phyloP scores from a whole-genome alignment of 139 green algal genomes.

The Spirogloea muscicola region DNA sequence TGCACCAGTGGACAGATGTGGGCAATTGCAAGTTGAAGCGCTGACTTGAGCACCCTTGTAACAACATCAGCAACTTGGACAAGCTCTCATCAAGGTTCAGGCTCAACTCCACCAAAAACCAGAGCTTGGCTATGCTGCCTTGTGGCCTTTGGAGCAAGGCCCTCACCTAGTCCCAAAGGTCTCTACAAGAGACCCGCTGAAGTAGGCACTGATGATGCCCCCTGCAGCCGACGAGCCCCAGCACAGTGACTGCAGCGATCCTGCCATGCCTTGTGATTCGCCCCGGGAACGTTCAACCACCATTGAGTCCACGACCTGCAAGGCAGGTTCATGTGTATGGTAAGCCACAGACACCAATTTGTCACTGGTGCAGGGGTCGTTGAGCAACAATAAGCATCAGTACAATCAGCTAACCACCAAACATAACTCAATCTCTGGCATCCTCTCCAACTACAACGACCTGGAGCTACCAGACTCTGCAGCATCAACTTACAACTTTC shows the following conservation, averaged over 20 bases:
- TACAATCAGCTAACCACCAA: background rate
- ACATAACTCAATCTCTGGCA: background rate
- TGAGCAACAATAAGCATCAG: background rate
- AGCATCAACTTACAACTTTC: no score
- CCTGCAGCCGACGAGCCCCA: constrained; percentile 79
- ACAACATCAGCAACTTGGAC: no score
- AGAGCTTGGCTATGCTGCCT: no score
- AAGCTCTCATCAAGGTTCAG: no score
- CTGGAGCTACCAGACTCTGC: no score
- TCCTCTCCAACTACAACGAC: background rate
- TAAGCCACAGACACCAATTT: background rate
- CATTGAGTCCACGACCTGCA: constrained; percentile 86
- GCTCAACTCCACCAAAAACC: no score
- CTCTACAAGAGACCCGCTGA: constrained; percentile 75
- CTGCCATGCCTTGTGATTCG: constrained; percentile 67
- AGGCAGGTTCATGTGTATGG: no score
- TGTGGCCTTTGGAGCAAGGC: no score
- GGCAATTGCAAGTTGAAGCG: no score
- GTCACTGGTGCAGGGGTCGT: background rate
- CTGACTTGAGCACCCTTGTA: no score
- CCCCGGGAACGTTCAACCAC: constrained; percentile 77
- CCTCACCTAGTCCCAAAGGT: constrained; percentile 47
- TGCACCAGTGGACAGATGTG: no score
- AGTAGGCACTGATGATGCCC: constrained; percentile 81
- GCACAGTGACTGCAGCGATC: constrained; percentile 86